Evolutionary conservation across 179 eudicot species (phyloP).

Genomic region (Beta lomatogona): DNA sequence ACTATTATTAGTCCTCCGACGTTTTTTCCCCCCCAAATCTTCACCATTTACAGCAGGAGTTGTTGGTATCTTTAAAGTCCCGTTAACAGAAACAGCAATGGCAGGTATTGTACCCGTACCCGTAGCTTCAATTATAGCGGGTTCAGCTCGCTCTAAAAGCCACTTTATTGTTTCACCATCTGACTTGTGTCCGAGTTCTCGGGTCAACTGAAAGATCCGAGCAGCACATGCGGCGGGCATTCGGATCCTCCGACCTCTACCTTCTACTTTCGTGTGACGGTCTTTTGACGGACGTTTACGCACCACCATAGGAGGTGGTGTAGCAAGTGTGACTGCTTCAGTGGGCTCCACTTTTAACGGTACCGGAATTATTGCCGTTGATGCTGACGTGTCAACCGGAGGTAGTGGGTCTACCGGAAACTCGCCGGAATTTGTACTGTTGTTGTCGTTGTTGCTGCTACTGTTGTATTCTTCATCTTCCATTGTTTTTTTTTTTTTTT

Average conservation of each 20-base stretch:
- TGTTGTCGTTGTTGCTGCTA: background rate
- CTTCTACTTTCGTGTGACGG: slow-evolving; percentile 78
- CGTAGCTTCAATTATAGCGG: slow-evolving; percentile 66
- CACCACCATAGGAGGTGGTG: slow-evolving; percentile 8
- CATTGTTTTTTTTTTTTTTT: background rate
- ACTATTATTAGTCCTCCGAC: slow-evolving; percentile 42
- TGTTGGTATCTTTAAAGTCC: slow-evolving; percentile 64
- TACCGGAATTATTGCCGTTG: slow-evolving; percentile 12
- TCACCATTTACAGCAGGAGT: slow-evolving; percentile 23
- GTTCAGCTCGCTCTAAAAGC: slow-evolving; percentile 65
- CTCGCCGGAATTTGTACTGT: background rate
- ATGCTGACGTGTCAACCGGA: slow-evolving; percentile 3
- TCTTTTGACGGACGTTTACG: slow-evolving; percentile 61
- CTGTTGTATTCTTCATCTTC: slow-evolving; percentile 20
- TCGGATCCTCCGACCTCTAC: slow-evolving; percentile 71
- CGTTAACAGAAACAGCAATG: slow-evolving; percentile 74
- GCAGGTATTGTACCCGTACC: slow-evolving; percentile 82
- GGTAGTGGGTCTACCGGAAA: slow-evolving; percentile 33
- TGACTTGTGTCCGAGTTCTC: slow-evolving; percentile 74
- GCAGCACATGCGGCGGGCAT: slow-evolving; percentile 81
- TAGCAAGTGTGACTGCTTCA: slow-evolving; percentile 29
- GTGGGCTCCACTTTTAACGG: slow-evolving; percentile 52
- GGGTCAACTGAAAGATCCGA: slow-evolving; percentile 65
- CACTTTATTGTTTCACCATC: slow-evolving; percentile 71
- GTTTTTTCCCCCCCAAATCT: slow-evolving; percentile 24